Evolutionary conservation across 2,329 filamentous ascomycete genomes (phyloP), one percentile per base, ranked within the genome.

Genomic region (Cercospora zeae-maydis): DNA sequence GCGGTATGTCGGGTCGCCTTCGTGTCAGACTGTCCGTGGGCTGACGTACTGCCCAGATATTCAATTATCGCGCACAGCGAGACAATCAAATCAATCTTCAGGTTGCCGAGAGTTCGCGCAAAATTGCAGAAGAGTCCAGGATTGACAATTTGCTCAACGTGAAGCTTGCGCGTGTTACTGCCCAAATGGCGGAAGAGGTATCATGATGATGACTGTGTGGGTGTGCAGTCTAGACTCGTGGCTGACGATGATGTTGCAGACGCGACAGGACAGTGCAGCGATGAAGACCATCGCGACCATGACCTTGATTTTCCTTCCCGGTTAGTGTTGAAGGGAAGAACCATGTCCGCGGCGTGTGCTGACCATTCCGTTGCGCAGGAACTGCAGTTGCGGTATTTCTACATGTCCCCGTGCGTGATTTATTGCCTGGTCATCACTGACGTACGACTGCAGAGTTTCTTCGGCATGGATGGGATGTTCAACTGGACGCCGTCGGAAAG

Each of bases 271-370:
- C 63, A 77, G 72, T 39, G 72, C 75, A 14, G 78, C 76, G 11
- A 80, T 81, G 79, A 79, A 79, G 67, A 78, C 77, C 0, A 79
- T 81, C 16, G 79, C 79, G 0, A 72, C 80, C 8, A 71, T 78
- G 63, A 80, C 79, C 1, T 65, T 80, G 16, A 71, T 78, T 4
- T 80, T 80, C 71, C 72, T 81, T 42, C 79, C 79, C 2, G 71
- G 76, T 1, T 5, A 52, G 47, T 51, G 47, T 27, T 27, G 30
- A 7, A 31, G n/a, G 47, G 24, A 14, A 52, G 47, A 45, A 52
- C 14, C 24, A 52, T 33, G 47, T 52, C 47, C 4, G 30, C n/a
- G 47, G n/a, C 47, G 27, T 30, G 13, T 52, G 47, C 47, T 52
- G 24, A 52, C 47, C 47, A 52, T 24, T 52, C 47, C n/a, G 24